Conservation (phyloP, 352 stramenopile species). For the Globisporangium uncinulatum region DNA sequence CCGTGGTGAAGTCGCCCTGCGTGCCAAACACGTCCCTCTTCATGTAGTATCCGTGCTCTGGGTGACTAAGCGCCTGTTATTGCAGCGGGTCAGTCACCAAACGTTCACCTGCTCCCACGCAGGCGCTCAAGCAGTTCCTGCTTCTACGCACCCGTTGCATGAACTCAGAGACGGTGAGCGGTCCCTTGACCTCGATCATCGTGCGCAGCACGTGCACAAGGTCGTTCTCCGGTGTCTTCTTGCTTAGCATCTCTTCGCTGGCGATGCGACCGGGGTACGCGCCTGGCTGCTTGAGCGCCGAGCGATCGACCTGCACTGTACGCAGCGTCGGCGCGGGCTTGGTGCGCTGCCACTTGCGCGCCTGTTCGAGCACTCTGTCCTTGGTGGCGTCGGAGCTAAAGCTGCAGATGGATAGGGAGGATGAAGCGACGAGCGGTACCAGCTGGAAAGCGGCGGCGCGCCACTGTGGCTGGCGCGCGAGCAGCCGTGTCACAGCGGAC, state of each 20-base stretch:
- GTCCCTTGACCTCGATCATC: conserved; percentile 91
- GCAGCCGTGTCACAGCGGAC: neutral
- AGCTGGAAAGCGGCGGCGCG: neutral
- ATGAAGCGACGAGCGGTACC: neutral
- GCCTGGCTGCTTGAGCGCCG: conserved; percentile 56
- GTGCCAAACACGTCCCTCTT: conserved; percentile 89
- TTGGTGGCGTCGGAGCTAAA: conserved; percentile 17
- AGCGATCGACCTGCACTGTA: conserved; percentile 64
- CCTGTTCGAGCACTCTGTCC: conserved; percentile 30
- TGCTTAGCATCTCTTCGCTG: conserved; percentile 18
- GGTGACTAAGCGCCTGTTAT: conserved; percentile 79
- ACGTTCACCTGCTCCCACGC: neutral
- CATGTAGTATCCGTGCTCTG: conserved; percentile 95
- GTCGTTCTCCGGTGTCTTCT: conserved; percentile 63
- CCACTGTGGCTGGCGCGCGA: neutral
- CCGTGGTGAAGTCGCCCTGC: conserved; percentile 92
- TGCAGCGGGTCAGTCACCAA: neutral
- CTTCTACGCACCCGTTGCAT: conserved; percentile 69
- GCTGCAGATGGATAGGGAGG: neutral
- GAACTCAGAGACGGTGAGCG: conserved; percentile 93
- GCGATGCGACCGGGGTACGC: conserved; percentile 16
- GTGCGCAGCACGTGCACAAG: conserved; percentile 76
- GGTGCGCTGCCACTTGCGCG: conserved; percentile 57
- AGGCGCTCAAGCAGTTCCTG: neutral
- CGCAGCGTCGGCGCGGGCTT: conserved; percentile 42